Percentiles rank a stretch among this genome's conserved stretches.
Evolutionary conservation across 2,329 filamentous ascomycete species (phyloP).

Genomic region (Diaporthe ampelina): DNA sequence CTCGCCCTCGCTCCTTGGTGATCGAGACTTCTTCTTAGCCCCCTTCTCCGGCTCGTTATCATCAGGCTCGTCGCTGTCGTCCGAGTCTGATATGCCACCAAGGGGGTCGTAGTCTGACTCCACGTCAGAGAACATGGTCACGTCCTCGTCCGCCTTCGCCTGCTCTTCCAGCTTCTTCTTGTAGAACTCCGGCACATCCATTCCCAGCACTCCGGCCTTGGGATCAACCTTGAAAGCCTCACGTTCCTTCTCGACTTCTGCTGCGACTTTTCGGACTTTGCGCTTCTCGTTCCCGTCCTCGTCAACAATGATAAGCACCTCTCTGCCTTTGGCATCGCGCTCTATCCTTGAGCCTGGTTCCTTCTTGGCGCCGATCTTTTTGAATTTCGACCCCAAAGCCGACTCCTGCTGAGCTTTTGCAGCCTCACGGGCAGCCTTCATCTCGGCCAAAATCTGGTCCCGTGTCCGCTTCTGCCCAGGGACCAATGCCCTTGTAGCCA

Average conservation of each 20-base stretch:
- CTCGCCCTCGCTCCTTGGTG: conserved; percentile 43
- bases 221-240: conserved; percentile 64
- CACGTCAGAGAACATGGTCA: conserved; percentile 76
- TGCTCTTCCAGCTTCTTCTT: conserved; percentile 61
- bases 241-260: conserved; percentile 55
- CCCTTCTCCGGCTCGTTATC: conserved; percentile 48
- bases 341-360: conserved; percentile 71
- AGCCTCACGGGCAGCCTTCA: conserved; percentile 74
- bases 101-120: conserved; percentile 78
- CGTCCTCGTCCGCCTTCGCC: conserved; percentile 66
- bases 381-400: conserved; percentile 71
- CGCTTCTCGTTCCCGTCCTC: conserved; percentile 76
- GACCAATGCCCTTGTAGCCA: conserved; percentile 66
- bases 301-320: conserved; percentile 75
- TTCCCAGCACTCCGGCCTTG: conserved; percentile 70
- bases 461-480: conserved; percentile 73
- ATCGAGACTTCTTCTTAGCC: conserved; percentile 25
- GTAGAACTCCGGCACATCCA: conserved; percentile 75
- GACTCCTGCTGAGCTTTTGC: conserved; percentile 68
- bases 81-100: conserved; percentile 67
- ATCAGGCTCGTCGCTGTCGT: conserved; percentile 53
- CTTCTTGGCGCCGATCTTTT: conserved; percentile 72
- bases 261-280: conserved; percentile 70
- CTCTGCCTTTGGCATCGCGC: conserved; percentile 70
- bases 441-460: conserved; percentile 76